phyloP scores from a whole-genome alignment of 768 basidiomycete genomes.

The Termitomyces sp. region DNA sequence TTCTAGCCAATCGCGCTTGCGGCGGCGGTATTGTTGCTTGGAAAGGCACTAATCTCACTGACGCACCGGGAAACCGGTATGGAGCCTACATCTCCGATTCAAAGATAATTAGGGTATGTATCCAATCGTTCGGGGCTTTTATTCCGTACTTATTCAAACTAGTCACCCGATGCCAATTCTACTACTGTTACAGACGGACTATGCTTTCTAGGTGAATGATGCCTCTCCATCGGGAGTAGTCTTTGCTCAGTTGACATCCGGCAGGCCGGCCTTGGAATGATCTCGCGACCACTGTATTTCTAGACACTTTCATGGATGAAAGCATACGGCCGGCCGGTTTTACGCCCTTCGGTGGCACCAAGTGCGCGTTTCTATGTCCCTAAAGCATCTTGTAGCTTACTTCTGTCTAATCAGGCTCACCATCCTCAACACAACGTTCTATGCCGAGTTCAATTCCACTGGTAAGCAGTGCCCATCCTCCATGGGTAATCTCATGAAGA shows the following conservation, averaged over 20 bases:
- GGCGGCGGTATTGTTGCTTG: slow-evolving; percentile 64
- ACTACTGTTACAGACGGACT: slow-evolving; percentile 34
- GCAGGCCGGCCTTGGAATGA: slow-evolving; percentile 58
- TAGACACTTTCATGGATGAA: slow-evolving; percentile 53
- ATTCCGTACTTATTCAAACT: neutral
- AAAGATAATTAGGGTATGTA: slow-evolving; percentile 45
- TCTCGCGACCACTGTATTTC: slow-evolving; percentile 46
- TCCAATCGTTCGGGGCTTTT: neutral
- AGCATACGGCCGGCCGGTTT: slow-evolving; percentile 47
- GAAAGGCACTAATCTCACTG: slow-evolving; percentile 51
- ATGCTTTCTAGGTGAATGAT: slow-evolving; percentile 44
- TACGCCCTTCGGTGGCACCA: slow-evolving; percentile 37
- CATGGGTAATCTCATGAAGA: neutral
- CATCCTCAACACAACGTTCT: slow-evolving; percentile 50
- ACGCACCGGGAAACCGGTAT: slow-evolving; percentile 44
- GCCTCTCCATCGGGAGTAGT: too few relatives aligned
- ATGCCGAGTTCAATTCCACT: slow-evolving; percentile 50
- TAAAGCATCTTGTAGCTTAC: neutral
- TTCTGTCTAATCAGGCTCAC: slow-evolving; percentile 24
- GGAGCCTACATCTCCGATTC: slow-evolving; percentile 55
- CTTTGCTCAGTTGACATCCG: neutral
- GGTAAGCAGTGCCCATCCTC: slow-evolving; percentile 25
- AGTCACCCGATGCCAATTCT: slow-evolving; percentile 57
- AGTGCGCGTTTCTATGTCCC: slow-evolving; percentile 18
- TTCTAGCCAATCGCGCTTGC: slow-evolving; percentile 56